Evolutionary conservation across 1,284 basidiomycete genomes (phyloP).

Genomic region (Schizophyllum amplum): DNA sequence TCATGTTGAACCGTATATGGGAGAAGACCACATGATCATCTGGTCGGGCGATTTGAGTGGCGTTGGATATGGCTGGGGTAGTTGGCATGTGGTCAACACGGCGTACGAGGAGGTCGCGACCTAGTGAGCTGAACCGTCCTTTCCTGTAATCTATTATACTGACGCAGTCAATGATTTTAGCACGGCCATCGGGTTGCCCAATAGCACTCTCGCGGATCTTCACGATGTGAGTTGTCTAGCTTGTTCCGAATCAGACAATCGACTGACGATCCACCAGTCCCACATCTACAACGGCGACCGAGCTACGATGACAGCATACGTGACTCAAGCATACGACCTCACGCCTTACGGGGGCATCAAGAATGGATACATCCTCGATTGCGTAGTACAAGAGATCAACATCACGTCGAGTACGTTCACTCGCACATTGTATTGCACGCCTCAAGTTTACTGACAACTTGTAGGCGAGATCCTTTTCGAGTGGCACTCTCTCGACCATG

Average conservation of each 20-base stretch:
- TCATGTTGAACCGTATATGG: not conserved
- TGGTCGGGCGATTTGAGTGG: not conserved
- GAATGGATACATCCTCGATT: slow-evolving; percentile 8
- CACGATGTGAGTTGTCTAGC: not conserved
- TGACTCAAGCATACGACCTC: slow-evolving; percentile 1
- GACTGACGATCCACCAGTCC: not conserved
- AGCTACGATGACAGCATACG: not conserved
- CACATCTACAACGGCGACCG: not conserved
- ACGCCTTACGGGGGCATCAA: slow-evolving; percentile 1
- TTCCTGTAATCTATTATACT: no score
- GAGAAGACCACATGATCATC: not conserved
- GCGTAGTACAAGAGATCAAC: slow-evolving; percentile 9
- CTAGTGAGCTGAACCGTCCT: not conserved
- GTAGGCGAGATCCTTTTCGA: slow-evolving; percentile 5
- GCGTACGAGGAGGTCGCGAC: not conserved
- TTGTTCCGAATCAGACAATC: not conserved
- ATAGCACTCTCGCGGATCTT: not conserved
- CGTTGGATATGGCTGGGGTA: not conserved
- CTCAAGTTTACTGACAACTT: not conserved
- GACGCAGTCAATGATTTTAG: not conserved
- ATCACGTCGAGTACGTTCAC: not conserved
- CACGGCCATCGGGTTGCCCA: not conserved
- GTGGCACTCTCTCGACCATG: slow-evolving; percentile 10
- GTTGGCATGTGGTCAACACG: not conserved
- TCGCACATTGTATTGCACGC: not conserved